Conservation (phyloP, 768 basidiomycete species). For the Amanita inopinata region DNA sequence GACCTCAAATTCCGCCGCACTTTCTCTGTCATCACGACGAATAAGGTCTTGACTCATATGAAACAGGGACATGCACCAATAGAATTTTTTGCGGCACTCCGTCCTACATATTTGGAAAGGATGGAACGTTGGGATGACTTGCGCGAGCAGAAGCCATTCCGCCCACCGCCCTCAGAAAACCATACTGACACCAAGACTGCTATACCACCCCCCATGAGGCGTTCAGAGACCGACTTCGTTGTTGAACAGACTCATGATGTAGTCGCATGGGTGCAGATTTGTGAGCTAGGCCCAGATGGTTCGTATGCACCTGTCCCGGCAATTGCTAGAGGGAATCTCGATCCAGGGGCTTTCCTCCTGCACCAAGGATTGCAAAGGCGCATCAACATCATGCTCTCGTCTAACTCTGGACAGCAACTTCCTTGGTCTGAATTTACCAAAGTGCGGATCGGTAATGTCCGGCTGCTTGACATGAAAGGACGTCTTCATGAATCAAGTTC, state of each 20-base stretch:
- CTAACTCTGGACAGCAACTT: conserved; percentile 82
- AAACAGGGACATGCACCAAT: conserved; percentile 74
- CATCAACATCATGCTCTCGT: conserved; percentile 64
- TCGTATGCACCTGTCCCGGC: conserved; percentile 80
- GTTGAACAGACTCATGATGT: conserved; percentile 84
- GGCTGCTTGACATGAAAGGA: conserved; percentile 78
- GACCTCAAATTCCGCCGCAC: conserved; percentile 78
- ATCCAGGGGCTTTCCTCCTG: conserved; percentile 78
- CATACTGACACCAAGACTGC: conserved; percentile 31
- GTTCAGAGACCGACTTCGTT: conserved; percentile 88
- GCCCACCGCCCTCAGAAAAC: conserved; percentile 25
- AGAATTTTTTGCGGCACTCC: conserved; percentile 82
- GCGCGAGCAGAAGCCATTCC: conserved; percentile 60
- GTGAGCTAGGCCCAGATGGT: conserved; percentile 80
- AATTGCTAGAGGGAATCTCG: conserved; percentile 59
- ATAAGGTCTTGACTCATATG: conserved; percentile 65
- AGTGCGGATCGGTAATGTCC: conserved; percentile 73
- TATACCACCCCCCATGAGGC: conserved; percentile 66
- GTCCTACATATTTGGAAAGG: conserved; percentile 77
- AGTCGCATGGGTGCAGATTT: conserved; percentile 78
- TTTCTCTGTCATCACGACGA: conserved; percentile 68
- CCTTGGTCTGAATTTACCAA: conserved; percentile 78
- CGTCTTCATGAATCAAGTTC: conserved; percentile 71
- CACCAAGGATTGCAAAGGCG: conserved; percentile 92
- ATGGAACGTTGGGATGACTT: conserved; percentile 92